Base-by-base conservation (phyloP, 495 filamentous ascomycete genomes). In the Bombardia bombarda region DNA sequence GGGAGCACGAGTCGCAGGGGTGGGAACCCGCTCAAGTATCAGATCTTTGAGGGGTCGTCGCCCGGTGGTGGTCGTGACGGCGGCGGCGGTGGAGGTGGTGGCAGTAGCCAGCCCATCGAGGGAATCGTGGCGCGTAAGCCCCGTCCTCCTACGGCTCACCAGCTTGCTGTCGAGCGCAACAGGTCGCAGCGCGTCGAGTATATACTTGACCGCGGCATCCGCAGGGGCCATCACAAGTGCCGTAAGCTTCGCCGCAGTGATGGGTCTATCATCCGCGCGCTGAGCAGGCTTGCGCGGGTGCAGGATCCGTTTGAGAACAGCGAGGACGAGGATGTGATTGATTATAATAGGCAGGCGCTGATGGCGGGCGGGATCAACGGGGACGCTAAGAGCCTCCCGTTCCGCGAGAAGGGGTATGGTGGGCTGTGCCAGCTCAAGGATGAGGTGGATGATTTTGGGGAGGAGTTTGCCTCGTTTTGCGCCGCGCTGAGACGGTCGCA, bases 141-240 rank as follows among this genome's bases (percentile, higher is more conserved):
- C 3, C 78, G 92, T 5, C 90, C 89, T 3, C 74, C 94, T 16
- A 98, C 92, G 1, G 84, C 87, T 8, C 92, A 98, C 60, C 92
- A 98, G 55, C 70, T 94, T 22, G 92, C 90, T 7, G 86, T 97
- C 3, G 87, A 95, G 52, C 78, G 83, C 35, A 95, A 95, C 57
- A 77, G 93, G 7, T 84, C 81, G 28, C 81, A 92, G 60, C 83
- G 87, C 12, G 86, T 95, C 32, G 84, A 95, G 39, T 86, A 92
- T 53, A 81, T 92, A 33, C 76, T 98, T 23, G 78, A 86, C 50
- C 80, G 84, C 16, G 85, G 84, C 32, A 66, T 88, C 25, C 78
- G 75, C 45, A 70, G 64, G 38, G 69, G 78, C 42, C 78, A 83
- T 42, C 80, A 79, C 46, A 65, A 68, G 25, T 66, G 82, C 3